Base-by-base conservation (phyloP, 2,329 filamentous ascomycete genomes). In the Colletotrichum neosansevieriae region DNA sequence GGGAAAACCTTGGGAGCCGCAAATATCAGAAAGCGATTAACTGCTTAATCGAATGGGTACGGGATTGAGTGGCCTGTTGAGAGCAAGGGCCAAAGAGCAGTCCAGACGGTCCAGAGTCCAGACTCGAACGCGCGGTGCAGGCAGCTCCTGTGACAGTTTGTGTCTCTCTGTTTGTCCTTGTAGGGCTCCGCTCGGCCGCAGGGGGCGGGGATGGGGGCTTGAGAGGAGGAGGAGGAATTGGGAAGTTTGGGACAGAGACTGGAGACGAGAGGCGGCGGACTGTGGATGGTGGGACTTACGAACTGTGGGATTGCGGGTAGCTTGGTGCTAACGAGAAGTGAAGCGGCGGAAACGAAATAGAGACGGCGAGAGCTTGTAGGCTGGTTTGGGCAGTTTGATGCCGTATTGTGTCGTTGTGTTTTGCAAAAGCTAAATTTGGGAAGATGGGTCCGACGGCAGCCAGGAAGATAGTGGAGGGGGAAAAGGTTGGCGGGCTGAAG, bases 91-190 rank as follows among this genome's bases (percentile, higher is more conserved):
- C 54, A 56, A 59, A 24, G 54, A 24, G 54, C 57, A 58, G 38
- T 59, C 61, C 40, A 51, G 61, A 65, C 53, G 13, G 21, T 49
- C 32, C 65, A 68, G 61, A 54, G 21, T 21, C 21, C 21, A 21
- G 21, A 21, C 54, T 58, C 49, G 65, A 68, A 68, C 64, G 58
- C 64, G 64, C 64, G 59, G 64, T 63, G 64, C 36, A 51, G 21
- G 58, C 58, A 63, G 44, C 49, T 65, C 42, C 53, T 68, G 61
- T 60, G 54, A 59, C 61, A 56, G 21, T 50, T 59, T 65, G 61
- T 65, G 61, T 66, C 34, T 68, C 34, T 68, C 53, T 66, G 49
- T 17, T 59, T 24, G 61, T 59, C 61, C 61, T 68, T 59, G 61
- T 56, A 65, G 49, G 61, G 65, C 54, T 65, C 65, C 61, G 60